phyloP scores from a whole-genome alignment of 495 filamentous ascomycete species.

The Penicillium angulare region DNA sequence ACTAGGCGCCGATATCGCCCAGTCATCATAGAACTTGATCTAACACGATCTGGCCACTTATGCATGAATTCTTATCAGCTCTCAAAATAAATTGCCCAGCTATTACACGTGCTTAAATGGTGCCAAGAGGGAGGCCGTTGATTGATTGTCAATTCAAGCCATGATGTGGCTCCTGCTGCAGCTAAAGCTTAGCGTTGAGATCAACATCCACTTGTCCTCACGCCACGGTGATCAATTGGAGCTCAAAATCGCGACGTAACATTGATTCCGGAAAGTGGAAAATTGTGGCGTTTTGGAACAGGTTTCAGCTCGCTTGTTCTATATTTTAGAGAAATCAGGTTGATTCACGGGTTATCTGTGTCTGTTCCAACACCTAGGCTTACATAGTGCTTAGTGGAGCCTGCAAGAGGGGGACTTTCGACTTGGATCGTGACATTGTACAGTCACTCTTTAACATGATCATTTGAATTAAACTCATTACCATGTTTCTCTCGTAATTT shows the following conservation, averaged over 20 bases:
- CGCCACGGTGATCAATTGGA: background rate
- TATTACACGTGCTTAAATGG: constrained; percentile 10
- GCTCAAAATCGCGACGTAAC: background rate
- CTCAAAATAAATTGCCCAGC: constrained; percentile 2
- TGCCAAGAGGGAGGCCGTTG: background rate
- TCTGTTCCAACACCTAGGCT: too few relatives aligned
- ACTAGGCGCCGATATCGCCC: background rate
- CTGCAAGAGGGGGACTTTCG: too few relatives aligned
- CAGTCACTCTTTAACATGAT: too few relatives aligned
- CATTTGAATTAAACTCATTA: too few relatives aligned
- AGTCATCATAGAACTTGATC: background rate
- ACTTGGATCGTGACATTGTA: too few relatives aligned
- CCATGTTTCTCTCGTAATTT: too few relatives aligned
- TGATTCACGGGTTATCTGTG: background rate
- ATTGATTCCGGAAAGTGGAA: background rate
- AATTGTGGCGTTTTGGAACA: background rate
- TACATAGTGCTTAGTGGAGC: too few relatives aligned
- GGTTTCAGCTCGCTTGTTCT: background rate
- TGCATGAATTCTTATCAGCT: background rate
- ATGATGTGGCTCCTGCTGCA: constrained; percentile 16
- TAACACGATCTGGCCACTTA: background rate
- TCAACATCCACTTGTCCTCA: background rate
- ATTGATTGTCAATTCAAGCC: too few relatives aligned
- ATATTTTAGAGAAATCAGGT: background rate
- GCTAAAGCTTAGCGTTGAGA: constrained; percentile 13